Percentiles rank a stretch among this genome's conserved stretches.
Evolutionary conservation across 768 basidiomycete species (phyloP).

Genomic region (Clitopilus passeckerianus): DNA sequence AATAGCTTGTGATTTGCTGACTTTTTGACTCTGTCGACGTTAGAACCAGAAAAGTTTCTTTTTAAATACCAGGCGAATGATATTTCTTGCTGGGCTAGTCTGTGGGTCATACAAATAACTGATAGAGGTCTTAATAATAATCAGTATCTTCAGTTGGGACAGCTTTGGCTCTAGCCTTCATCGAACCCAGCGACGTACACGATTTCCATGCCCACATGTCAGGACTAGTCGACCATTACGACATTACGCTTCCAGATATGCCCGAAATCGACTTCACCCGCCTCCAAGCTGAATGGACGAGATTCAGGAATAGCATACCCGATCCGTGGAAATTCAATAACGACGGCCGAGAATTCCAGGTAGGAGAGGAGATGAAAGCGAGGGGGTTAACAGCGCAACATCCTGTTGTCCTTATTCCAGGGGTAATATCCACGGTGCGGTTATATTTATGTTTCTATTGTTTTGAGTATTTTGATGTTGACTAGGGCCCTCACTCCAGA

Average conservation of each 20-base stretch:
- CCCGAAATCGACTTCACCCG: constrained; percentile 64
- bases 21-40: neutral
- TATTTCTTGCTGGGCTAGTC: constrained; percentile 73
- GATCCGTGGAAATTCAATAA: constrained; percentile 80
- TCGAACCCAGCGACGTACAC: constrained; percentile 63
- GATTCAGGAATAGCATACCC: constrained; percentile 63
- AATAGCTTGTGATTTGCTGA: neutral
- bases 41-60: constrained; percentile 19
- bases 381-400: constrained; percentile 64
- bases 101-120: constrained; percentile 22
- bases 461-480: neutral
- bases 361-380: constrained; percentile 62
- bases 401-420: constrained; percentile 85
- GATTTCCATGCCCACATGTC: constrained; percentile 66
- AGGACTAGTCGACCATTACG: constrained; percentile 66
- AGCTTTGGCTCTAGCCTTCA: constrained; percentile 56
- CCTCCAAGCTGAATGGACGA: constrained; percentile 68
- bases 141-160: constrained; percentile 48
- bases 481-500: constrained; percentile 29
- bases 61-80: constrained; percentile 40
- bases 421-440: constrained; percentile 81
- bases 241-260: constrained; percentile 57
- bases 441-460: neutral
- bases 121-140: neutral
- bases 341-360: constrained; percentile 77